Evolutionary conservation across 306 rosid genomes (phyloP), one percentile per base, ranked within the genome.

Genomic region (Myrica gale): DNA sequence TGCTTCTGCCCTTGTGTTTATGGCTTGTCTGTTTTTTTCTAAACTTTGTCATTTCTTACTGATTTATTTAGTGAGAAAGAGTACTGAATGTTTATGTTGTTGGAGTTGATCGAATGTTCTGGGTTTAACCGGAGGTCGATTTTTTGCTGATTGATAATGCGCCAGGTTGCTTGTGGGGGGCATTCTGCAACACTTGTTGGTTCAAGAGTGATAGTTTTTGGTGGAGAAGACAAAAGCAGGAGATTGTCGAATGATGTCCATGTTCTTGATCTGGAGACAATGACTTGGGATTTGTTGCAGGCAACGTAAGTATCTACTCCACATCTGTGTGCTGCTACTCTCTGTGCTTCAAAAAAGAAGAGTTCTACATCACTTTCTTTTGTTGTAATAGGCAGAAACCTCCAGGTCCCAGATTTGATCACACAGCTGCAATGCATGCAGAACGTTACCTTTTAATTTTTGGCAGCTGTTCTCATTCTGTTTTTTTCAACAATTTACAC

Each of bases 381-480:
- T 80, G 72, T 85, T 83, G 82, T 85, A 88, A 88, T 88, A 95
- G 99, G 92, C 93, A 88, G 92, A 83, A 90, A 71, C 92, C 93
- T 80, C 97, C 99, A 69, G 81, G 89, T 84, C 97, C 99, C 53
- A 90, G 98, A 84, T 96, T 85, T 7, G 99, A 96, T 85, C 99
- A 96, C 79, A 80, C 90, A 77, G 93, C 97, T 69, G 83, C 97
- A 63, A 73, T 92, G 79, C 92, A 89, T 26, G 89, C 87, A 20
- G 91, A 88, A 9, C 91, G 79, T 41, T 96, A 96, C 86, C 96
- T 96, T 84, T 82, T 90, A 67, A 75, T 96, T 77, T 96, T 92
- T 76, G 99, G 99, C 26, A 98, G 99, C 78, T 96, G 99, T 77
- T 96, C 98, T 76, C 97, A 92, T 84, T 85, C 97, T 70, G 82